Evolutionary conservation across 2,329 filamentous ascomycete species (phyloP).

Genomic region (Penicillium italicum): DNA sequence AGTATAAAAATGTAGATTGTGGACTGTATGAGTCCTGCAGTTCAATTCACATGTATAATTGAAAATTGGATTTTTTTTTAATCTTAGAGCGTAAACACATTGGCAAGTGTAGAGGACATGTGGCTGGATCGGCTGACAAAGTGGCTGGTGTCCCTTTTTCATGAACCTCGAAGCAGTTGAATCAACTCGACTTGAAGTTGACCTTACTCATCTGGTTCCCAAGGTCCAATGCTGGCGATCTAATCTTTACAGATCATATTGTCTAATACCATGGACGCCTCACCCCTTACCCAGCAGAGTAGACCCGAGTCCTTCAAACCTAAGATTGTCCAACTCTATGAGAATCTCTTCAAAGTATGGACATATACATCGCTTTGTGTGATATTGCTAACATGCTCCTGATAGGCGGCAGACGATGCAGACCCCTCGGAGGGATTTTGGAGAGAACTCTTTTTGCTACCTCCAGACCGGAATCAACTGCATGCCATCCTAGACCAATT

Average conservation of each 20-base stretch:
- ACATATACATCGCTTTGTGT: slow-evolving; percentile 2
- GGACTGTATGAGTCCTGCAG: not conserved
- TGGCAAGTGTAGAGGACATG: slow-evolving; percentile 23
- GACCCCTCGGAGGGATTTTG: slow-evolving; percentile 88
- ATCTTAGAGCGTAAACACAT: not conserved
- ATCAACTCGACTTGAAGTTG: slow-evolving; percentile 8
- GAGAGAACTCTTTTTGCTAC: slow-evolving; percentile 89
- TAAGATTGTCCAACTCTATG: slow-evolving; percentile 89
- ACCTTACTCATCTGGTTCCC: not conserved
- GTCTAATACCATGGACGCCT: slow-evolving; percentile 67
- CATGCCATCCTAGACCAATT: slow-evolving; percentile 66
- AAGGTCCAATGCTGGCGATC: slow-evolving; percentile 18
- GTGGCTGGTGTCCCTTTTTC: slow-evolving; percentile 23
- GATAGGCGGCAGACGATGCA: slow-evolving; percentile 60
- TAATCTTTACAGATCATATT: slow-evolving; percentile 17
- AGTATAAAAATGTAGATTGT: not conserved
- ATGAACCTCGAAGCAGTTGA: slow-evolving; percentile 10
- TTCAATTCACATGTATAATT: not conserved
- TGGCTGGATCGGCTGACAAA: slow-evolving; percentile 30
- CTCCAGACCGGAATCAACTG: slow-evolving; percentile 69
- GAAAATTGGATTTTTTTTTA: not conserved
- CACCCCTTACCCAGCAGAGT: slow-evolving; percentile 88
- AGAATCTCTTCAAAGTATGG: slow-evolving; percentile 66
- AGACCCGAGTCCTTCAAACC: slow-evolving; percentile 87
- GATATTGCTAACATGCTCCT: slow-evolving; percentile 14